Evolutionary conservation across 1,284 basidiomycete genomes (phyloP).

Genomic region (Peniophora sp.): DNA sequence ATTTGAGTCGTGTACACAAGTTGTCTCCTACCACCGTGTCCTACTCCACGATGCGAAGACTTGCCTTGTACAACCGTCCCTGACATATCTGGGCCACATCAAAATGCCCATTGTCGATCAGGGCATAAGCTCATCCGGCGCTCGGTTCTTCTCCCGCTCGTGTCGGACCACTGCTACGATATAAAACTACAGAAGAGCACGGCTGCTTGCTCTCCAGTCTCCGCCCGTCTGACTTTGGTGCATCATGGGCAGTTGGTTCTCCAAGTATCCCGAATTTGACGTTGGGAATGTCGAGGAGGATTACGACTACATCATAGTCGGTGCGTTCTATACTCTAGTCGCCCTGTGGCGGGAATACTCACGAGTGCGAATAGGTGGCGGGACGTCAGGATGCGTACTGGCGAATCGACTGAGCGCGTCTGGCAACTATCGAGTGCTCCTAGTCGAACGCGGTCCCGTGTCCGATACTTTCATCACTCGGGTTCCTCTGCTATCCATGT

Average conservation of each 20-base stretch:
- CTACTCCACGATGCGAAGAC: too few species aligned
- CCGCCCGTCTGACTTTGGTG: too few species aligned
- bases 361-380: slow-evolving; percentile 13
- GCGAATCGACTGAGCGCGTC: slow-evolving; percentile 25
- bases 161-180: too few species aligned
- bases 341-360: background rate
- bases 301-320: slow-evolving; percentile 18
- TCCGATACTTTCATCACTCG: slow-evolving; percentile 24
- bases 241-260: background rate
- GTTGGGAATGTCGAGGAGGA: background rate
- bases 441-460: slow-evolving; percentile 26
- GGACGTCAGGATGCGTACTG: slow-evolving; percentile 28
- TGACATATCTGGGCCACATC: too few species aligned
- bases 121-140: too few species aligned
- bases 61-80: too few species aligned
- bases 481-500: slow-evolving; percentile 25
- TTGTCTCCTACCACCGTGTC: too few species aligned
- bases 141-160: too few species aligned
- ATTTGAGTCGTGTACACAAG: too few species aligned
- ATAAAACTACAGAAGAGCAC: too few species aligned
- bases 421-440: slow-evolving; percentile 17
- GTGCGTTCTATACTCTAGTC: slow-evolving; percentile 2
- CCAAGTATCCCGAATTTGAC: slow-evolving; percentile 13
- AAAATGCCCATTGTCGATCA: too few species aligned
- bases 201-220: too few species aligned